Base-by-base conservation (phyloP, 352 stramenopile genomes). In the Pythium phragmitis region DNA sequence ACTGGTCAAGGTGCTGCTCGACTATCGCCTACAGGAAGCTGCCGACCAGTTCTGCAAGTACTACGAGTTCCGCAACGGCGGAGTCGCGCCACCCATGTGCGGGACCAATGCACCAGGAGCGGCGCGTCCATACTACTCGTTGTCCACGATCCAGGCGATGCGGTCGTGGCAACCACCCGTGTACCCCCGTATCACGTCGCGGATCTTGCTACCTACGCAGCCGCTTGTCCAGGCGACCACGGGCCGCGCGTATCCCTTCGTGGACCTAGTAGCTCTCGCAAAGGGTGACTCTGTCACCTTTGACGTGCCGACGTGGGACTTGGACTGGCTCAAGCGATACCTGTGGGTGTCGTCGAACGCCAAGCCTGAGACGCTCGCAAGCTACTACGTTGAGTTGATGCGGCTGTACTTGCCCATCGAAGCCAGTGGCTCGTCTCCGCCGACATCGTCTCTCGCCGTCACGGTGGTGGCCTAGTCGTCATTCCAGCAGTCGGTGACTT, bases 21-120 rank as follows among this genome's bases (percentile, higher is more conserved):
- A n/a, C n/a, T n/a, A n/a, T n/a, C n/a, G 17, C 1, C 30, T 63
- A 12, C 56, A 63, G 33, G 43, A 63, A 30, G 56, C 56, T 12
- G 56, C 45, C 19, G 19, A 55, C 19, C 56, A 63, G 30, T 63
- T 57, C 36, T 63, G 57, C 46, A 63, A 63, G 46, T 63, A 57
- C 57, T 63, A 63, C 46, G 57, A 63, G 57, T 63, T 63, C 47
- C 57, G 57, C 47, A 50, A 55, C 19, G 57, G 57, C 33, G 57
- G 57, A 16, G 37, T 50, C 11, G 46, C 57, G 46, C 57, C 47
- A 19, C 43, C 56, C 23, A 62, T 62, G 56, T 62, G 56, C 14
- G 17, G 19, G 16, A 37, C 17, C 11, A 28, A 8, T 14, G 19
- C 51, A 11, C 36, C 39, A 13, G 51, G 17, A 12, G 9, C 16